These are phyloP conservation scores for Coemansia furcata DNA, from an alignment of 192 early-diverging fungal species.

Conservation along the genomic window DNA sequence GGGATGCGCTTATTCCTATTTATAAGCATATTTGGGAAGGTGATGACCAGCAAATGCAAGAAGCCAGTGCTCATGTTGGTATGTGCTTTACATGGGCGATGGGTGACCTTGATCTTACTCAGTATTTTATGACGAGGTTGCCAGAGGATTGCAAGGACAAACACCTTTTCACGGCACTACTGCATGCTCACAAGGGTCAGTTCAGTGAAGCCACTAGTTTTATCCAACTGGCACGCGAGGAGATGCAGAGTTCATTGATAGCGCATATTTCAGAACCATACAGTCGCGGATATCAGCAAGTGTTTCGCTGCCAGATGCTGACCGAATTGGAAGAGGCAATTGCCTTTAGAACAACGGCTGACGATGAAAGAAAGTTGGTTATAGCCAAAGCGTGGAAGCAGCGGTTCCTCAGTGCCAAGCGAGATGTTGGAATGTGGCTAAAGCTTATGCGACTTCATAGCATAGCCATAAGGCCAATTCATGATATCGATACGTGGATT, in stretches of 20 bases:
- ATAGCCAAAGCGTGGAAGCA: constrained; percentile 86
- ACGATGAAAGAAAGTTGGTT: constrained; percentile 69
- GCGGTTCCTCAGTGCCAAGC: constrained; percentile 82
- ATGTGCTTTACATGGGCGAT: constrained; percentile 94
- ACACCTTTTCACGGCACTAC: constrained; percentile 86
- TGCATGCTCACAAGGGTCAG: constrained; percentile 77
- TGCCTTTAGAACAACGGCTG: constrained; percentile 69
- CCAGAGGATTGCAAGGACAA: constrained; percentile 65
- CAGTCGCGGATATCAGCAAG: constrained; percentile 80
- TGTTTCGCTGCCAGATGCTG: constrained; percentile 96
- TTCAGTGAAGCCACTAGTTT: constrained; percentile 68
- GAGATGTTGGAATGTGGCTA: constrained; percentile 96
- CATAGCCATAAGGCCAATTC: constrained; percentile 83
- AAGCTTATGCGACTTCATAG: constrained; percentile 81
- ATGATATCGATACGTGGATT: constrained; percentile 95
- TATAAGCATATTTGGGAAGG: constrained; percentile 76
- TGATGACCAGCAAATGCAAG: constrained; percentile 60
- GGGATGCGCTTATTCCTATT: constrained; percentile 77
- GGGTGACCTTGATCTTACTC: constrained; percentile 87
- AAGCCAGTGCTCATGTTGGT: constrained; percentile 80
- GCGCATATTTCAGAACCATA: constrained; percentile 92
- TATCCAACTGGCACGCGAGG: constrained; percentile 80
- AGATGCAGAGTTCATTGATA: constrained; percentile 84
- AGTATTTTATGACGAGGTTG: constrained; percentile 83
- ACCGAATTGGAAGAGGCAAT: constrained; percentile 98